Evolutionary conservation across 1,284 basidiomycete genomes (phyloP).

Genomic region (Crepidotus sp.): DNA sequence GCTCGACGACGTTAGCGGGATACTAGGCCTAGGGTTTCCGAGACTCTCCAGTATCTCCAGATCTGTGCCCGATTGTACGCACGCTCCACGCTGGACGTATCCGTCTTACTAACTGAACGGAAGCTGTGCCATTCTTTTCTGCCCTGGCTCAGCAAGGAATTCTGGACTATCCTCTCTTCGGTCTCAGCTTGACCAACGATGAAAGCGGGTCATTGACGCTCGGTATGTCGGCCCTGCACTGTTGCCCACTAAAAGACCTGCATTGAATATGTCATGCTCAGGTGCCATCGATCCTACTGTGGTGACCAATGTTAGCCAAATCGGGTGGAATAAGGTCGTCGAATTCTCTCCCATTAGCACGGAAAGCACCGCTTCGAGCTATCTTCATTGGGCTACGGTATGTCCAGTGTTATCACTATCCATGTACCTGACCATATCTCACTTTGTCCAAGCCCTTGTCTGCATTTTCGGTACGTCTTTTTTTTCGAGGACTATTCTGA

Average conservation of each 20-base stretch:
- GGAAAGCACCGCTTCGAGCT: slow-evolving; percentile 55
- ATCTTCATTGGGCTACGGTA: slow-evolving; percentile 71
- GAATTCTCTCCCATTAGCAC: slow-evolving; percentile 57
- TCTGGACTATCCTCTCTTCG: slow-evolving; percentile 67
- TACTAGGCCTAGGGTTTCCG: slow-evolving; percentile 68
- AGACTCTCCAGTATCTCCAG: slow-evolving; percentile 54
- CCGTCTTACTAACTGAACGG: not conserved
- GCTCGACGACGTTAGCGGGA: slow-evolving; percentile 54
- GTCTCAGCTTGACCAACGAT: slow-evolving; percentile 53
- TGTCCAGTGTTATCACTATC: not conserved
- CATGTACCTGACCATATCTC: not conserved
- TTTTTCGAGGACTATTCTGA: not conserved
- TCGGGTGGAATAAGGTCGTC: slow-evolving; percentile 66
- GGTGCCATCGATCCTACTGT: slow-evolving; percentile 66
- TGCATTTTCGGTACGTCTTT: slow-evolving; percentile 43
- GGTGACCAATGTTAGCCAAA: slow-evolving; percentile 47
- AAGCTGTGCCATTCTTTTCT: slow-evolving; percentile 60
- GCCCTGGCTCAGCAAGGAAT: slow-evolving; percentile 52
- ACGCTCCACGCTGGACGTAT: not conserved
- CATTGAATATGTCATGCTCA: slow-evolving; percentile 23
- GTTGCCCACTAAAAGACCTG: slow-evolving; percentile 1
- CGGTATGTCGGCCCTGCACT: slow-evolving; percentile 30
- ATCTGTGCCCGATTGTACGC: slow-evolving; percentile 43
- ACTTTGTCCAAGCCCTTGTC: slow-evolving; percentile 34
- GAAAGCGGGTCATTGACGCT: slow-evolving; percentile 53